A percentile compares a stretch with the other conserved stretches of the same genome.
These are phyloP conservation scores for Cnidoscolus chayamansa DNA, from an alignment of 441 rosid species.

Conservation along the genomic window DNA sequence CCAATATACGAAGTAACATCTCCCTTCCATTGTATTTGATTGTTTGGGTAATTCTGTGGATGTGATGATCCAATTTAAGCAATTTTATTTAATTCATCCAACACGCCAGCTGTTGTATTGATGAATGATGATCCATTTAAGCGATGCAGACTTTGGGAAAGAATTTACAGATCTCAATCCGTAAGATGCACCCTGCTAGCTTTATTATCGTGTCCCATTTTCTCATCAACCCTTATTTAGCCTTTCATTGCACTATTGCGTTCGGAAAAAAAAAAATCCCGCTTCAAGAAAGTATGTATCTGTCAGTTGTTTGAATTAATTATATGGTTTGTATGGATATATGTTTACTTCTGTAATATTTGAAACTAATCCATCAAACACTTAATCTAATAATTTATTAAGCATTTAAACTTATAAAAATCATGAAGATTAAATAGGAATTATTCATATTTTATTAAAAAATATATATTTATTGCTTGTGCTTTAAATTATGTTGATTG, in stretches of 20 bases:
- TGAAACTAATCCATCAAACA: too few relatives aligned
- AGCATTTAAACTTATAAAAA: too few relatives aligned
- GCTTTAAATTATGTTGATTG: too few relatives aligned
- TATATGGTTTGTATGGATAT: too few relatives aligned
- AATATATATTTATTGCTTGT: too few relatives aligned
- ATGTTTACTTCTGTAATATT: too few relatives aligned
- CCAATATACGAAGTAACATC: background rate
- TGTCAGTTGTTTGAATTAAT: background rate
- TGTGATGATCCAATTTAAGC: background rate
- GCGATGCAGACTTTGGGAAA: background rate
- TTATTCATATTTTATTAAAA: too few relatives aligned
- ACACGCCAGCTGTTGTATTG: background rate
- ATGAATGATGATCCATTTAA: background rate
- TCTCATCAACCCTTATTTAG: slow-evolving; percentile 5
- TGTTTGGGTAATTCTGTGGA: background rate
- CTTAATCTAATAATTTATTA: too few relatives aligned
- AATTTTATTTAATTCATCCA: background rate
- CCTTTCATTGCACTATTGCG: background rate
- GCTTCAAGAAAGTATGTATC: background rate
- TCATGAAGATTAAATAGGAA: too few relatives aligned
- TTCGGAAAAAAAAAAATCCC: slow-evolving; percentile 5
- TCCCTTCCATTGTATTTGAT: background rate
- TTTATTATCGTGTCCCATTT: background rate
- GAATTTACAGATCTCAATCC: background rate
- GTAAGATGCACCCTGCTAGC: background rate